Evolutionary conservation across 345 rosid genomes (phyloP), one percentile per base, ranked within the genome.

Genomic region (Syzygium jambos): DNA sequence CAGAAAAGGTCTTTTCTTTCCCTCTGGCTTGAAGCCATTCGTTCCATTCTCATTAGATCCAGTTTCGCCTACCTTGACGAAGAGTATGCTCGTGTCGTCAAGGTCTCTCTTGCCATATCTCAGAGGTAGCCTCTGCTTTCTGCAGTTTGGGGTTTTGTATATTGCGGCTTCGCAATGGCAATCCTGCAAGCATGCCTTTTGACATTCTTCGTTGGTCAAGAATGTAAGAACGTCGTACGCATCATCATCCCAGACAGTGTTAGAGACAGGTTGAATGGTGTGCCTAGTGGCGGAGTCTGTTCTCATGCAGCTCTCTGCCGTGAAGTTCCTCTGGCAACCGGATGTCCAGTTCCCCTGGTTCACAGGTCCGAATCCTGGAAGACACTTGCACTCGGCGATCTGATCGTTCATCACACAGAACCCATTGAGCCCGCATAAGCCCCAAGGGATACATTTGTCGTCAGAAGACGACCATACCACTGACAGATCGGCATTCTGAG

Each of bases 101-200:
- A 21, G 78, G 21, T 57, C 15, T 65, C 89, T 85, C 84, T 85
- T 63, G 43, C 86, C 88, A 25, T 59, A 87, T 85, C 29, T 85
- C 59, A 88, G 34, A 15, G 91, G 88, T 78, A 89, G 88, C 88
- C 61, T 68, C 68, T 84, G 88, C 86, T 82, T 89, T n/a, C 4
- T 84, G 77, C 91, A 89, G 4, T 17, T 5, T 5, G 85, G 80
- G 14, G 11, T 46, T 10, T 11, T 23, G 80, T 23, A 89, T 10
- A 83, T 11, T 29, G 78, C 89, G 13, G 34, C 89, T 86, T 87
- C 89, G 65, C 89, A 89, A 57, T 65, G 83, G 55, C 91, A 89
- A 22, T 87, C 89, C 30, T 59, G 55, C 63, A 89, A 34, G 19
- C 91, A 87, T 55, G 87, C 86, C 7, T 10, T 4, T 54, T 10